Conservation (phyloP, 495 filamentous ascomycete species). For the Letharia columbiana region DNA sequence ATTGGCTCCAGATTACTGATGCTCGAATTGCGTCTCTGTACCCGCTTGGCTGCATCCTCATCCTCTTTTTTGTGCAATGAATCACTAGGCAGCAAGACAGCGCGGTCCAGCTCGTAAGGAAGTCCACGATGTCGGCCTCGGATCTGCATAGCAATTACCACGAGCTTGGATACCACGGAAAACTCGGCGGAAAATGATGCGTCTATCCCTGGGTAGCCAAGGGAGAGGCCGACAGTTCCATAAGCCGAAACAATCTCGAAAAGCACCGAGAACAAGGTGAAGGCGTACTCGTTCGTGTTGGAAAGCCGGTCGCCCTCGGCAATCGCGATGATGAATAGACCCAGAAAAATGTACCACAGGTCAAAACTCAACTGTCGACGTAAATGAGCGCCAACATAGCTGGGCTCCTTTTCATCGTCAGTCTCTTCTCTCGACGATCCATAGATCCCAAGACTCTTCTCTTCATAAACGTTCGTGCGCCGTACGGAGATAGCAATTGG, state of each 20-base stretch:
- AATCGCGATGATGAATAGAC: conserved; percentile 79
- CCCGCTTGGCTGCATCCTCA: conserved; percentile 45
- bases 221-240: conserved; percentile 83
- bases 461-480: conserved; percentile 93
- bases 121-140: conserved; percentile 87
- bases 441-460: conserved; percentile 83
- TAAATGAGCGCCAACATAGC: conserved; percentile 81
- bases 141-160: conserved; percentile 89
- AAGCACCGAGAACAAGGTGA: conserved; percentile 72
- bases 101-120: conserved; percentile 84
- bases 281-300: conserved; percentile 47
- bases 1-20: conserved; percentile 34
- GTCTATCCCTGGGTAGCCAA: conserved; percentile 69
- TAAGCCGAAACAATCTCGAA: conserved; percentile 92
- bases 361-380: conserved; percentile 88
- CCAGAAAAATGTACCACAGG: conserved; percentile 87
- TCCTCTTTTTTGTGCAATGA: conserved; percentile 62
- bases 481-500: conserved; percentile 92
- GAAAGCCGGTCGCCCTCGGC: conserved; percentile 61
- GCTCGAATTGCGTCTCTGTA: conserved; percentile 45
- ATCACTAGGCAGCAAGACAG: conserved; percentile 76
- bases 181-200: conserved; percentile 77
- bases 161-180: conserved; percentile 70
- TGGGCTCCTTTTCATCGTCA: conserved; percentile 52
- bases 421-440: conserved; percentile 38